Conservation (phyloP, 139 green algal genomes). For the Microglena sp. region DNA sequence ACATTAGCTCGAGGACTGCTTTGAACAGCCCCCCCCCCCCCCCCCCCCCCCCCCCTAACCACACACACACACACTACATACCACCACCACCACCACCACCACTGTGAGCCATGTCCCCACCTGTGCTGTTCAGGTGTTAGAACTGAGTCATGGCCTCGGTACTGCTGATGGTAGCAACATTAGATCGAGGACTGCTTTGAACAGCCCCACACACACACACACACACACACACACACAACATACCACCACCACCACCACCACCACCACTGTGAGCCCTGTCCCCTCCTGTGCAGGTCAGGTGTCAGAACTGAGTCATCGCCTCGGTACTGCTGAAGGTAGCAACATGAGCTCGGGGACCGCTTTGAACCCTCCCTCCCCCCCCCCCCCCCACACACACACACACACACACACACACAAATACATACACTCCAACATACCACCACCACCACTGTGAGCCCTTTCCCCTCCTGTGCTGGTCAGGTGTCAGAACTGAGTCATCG, state of each 20-base stretch:
- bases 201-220: neutral
- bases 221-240: constrained; percentile 1
- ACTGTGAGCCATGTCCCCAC: no score
- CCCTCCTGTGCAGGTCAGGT: constrained; percentile 17
- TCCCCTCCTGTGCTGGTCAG: constrained; percentile 6
- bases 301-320: constrained; percentile 59
- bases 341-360: neutral
- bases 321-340: constrained; percentile 50
- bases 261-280: no score
- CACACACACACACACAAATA: constrained; percentile 10
- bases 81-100: neutral
- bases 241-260: no score
- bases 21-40: neutral
- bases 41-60: neutral
- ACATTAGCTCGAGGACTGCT: neutral
- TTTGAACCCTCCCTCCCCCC: neutral
- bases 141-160: constrained; percentile 55
- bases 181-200: neutral
- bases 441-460: no score
- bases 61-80: neutral
- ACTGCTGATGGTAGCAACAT: constrained; percentile 37
- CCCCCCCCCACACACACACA: neutral
- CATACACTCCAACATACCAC: no score
- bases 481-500: constrained; percentile 57
- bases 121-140: constrained; percentile 28